Evolutionary conservation across 2,329 filamentous ascomycete genomes (phyloP).

Genomic region (Pseudocercospora vitis): DNA sequence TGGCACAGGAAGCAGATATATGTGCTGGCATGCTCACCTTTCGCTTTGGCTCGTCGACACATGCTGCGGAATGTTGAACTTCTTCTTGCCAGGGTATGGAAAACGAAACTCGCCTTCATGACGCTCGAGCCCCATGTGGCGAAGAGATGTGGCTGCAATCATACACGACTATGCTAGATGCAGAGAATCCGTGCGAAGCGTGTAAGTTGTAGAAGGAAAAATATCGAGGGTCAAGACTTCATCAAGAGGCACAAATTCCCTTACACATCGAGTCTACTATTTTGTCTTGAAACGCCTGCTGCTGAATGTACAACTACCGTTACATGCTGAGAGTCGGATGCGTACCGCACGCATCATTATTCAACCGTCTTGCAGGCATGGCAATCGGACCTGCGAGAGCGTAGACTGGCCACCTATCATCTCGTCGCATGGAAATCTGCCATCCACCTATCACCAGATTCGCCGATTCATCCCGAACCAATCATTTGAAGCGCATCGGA

Average conservation of each 20-base stretch:
- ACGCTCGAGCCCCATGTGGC: too few relatives aligned
- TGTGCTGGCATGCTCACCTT: not conserved
- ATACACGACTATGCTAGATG: too few relatives aligned
- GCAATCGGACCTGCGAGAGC: not conserved
- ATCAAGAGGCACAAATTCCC: constrained; percentile 7
- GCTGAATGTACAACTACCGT: constrained; percentile 29
- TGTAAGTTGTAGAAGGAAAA: too few relatives aligned
- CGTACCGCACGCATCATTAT: constrained; percentile 17
- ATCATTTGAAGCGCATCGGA: constrained; percentile 20
- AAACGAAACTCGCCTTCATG: too few relatives aligned
- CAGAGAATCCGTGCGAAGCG: too few relatives aligned
- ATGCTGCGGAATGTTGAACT: too few relatives aligned
- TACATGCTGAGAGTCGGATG: constrained; percentile 23
- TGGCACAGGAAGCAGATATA: not conserved
- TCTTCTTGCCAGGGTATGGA: too few relatives aligned
- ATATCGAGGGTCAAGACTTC: too few relatives aligned
- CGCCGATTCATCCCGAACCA: not conserved
- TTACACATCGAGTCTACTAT: constrained; percentile 25
- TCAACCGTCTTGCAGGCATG: constrained; percentile 9
- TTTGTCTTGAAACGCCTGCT: constrained; percentile 24
- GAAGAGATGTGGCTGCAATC: too few relatives aligned
- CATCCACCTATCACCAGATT: not conserved
- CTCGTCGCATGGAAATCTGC: not conserved
- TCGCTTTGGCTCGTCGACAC: constrained; percentile 2
- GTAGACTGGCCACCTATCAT: constrained; percentile 1